These are phyloP conservation scores for Backusella westeae DNA, from an alignment of 192 early-diverging fungal species.

Conservation along the genomic window DNA sequence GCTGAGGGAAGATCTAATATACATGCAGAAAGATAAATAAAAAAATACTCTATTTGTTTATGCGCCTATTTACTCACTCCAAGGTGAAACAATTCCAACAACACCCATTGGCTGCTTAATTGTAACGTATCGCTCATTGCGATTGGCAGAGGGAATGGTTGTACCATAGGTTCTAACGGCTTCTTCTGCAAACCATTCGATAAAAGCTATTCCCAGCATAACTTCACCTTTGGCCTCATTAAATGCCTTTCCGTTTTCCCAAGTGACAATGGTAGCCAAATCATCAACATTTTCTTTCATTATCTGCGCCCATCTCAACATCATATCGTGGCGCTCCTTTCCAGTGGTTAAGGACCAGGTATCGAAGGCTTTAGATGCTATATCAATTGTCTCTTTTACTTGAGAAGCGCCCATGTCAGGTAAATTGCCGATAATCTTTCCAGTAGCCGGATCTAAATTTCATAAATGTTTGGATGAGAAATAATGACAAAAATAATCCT, in stretches of 20 bases:
- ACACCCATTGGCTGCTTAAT: conserved; percentile 81
- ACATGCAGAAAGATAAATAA: conserved; percentile 25
- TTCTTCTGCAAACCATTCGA: conserved; percentile 88
- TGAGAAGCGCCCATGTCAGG: conserved; percentile 62
- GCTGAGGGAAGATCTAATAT: conserved; percentile 78
- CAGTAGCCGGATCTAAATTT: conserved; percentile 56
- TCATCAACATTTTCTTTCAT: conserved; percentile 67
- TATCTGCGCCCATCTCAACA: conserved; percentile 64
- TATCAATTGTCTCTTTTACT: conserved; percentile 51
- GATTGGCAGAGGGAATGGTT: conserved; percentile 62
- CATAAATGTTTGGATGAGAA: not conserved
- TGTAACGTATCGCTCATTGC: conserved; percentile 56
- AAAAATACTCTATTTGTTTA: not conserved
- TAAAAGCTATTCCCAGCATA: conserved; percentile 61
- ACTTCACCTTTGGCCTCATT: conserved; percentile 60
- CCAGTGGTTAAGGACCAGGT: conserved; percentile 62
- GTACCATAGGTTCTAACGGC: conserved; percentile 77
- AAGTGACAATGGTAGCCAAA: conserved; percentile 76
- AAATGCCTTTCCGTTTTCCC: conserved; percentile 78
- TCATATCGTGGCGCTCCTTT: conserved; percentile 51
- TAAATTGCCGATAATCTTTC: conserved; percentile 52
- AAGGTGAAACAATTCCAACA: conserved; percentile 69
- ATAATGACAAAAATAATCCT: not conserved
- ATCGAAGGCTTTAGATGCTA: conserved; percentile 53
- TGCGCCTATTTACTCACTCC: conserved; percentile 42